Percentiles rank a stretch among this genome's conserved stretches.
These are phyloP conservation scores for Penicillium bovifimosum DNA, from an alignment of 495 filamentous ascomycete species.

Conservation along the genomic window DNA sequence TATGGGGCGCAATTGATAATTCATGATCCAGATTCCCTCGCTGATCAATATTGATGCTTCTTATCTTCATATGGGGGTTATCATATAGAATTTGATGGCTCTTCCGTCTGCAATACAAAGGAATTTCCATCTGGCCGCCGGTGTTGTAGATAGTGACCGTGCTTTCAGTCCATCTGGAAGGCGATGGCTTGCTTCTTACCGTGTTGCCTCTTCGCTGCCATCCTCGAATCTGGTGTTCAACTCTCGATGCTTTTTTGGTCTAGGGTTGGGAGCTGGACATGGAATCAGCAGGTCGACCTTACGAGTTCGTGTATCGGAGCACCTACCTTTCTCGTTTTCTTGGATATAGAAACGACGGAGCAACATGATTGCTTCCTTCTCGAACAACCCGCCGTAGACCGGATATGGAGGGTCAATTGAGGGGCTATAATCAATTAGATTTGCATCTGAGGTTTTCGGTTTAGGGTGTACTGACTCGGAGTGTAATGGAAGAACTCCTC, in stretches of 20 bases:
- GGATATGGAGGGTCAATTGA: constrained; percentile 67
- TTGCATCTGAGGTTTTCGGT: neutral
- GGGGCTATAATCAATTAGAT: constrained; percentile 31
- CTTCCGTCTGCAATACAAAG: neutral
- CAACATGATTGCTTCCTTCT: constrained; percentile 84
- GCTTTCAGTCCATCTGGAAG: too few species aligned
- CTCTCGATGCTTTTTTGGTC: constrained; percentile 48
- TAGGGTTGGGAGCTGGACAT: constrained; percentile 54
- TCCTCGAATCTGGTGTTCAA: constrained; percentile 40
- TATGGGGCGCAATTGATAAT: constrained; percentile 24
- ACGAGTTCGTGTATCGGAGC: neutral
- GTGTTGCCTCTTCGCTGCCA: neutral
- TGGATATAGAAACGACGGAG: constrained; percentile 93
- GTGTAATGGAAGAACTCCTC: constrained; percentile 83
- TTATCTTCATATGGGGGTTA: neutral
- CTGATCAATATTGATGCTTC: constrained; percentile 2
- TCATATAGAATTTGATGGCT: neutral
- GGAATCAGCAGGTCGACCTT: constrained; percentile 3
- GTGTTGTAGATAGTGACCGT: neutral
- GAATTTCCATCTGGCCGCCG: neutral
- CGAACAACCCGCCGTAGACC: constrained; percentile 74
- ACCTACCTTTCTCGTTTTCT: constrained; percentile 79
- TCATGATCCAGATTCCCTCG: constrained; percentile 18
- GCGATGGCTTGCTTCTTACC: neutral
- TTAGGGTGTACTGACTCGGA: constrained; percentile 50